Evolutionary conservation across 164 flowering plant species (phyloP), one percentile per base, ranked within the genome.

Genomic region (Dillenia suffruticosa): DNA sequence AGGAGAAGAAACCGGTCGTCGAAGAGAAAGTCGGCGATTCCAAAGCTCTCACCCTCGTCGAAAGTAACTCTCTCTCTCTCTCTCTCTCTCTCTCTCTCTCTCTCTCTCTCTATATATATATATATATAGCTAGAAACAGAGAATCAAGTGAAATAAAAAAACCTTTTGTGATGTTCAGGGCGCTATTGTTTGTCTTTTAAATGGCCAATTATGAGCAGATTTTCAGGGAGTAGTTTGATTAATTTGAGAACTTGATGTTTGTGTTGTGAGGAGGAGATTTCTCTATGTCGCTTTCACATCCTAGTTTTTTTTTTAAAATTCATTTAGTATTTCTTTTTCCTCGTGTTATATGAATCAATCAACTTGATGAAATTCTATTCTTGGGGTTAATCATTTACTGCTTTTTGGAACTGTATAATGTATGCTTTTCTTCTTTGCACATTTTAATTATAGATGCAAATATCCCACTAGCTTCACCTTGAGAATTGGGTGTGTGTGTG

Each of bases 1-100:
- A 68, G 7, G 73, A 71, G 52, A 83, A 83, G 74, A 83, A 83
- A 64, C 43, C 78, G 15, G 72, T 62, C 15, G 58, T 62, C 8
- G 71, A 60, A 52, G 75, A 63, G 48, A 79, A 73, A 55, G 64
- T 57, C 46, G 83, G 79, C 12, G 85, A 79, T 13, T 64, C 87
- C 62, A 84, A 82, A 66, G 82, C 87, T 67, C 74, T 81, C 16
- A 75, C 81, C 4, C 63, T 74, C 0, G 77, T 77, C 49, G 88
- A 80, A 32, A 80, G 84, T 83, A 76, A 63, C 17, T 51, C 54
- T 49, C 44, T 53, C 17, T 46, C 44, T 51, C 26, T 61, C 46
- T 44, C 48, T 13, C 48, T 48, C n/a, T 5, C 26, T 57, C 46
- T 19, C 46, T 12, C 51, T 44, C 50, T 0, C 5, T 55, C 10